Conservation (phyloP, 345 rosid genomes). For the Citrus hindsii region DNA sequence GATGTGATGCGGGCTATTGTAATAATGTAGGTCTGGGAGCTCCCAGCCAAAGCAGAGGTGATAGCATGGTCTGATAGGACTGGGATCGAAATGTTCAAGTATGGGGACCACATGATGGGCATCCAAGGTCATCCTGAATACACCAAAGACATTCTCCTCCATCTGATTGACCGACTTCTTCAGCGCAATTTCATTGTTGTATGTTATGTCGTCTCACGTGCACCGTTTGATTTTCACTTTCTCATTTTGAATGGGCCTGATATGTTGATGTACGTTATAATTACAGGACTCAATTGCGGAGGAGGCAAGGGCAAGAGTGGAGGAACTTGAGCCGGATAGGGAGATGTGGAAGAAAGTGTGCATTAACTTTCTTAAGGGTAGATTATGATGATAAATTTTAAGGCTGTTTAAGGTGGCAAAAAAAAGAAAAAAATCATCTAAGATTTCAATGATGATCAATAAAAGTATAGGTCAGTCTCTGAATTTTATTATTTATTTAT, state of each 20-base stretch:
- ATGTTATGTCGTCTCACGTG: background rate
- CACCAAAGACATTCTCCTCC: conserved; percentile 52
- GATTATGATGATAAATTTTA: conserved; percentile 7
- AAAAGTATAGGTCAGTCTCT: too few species aligned
- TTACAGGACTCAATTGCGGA: conserved; percentile 43
- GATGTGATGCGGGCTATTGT: background rate
- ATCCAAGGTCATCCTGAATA: conserved; percentile 83
- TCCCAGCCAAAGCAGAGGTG: conserved; percentile 50
- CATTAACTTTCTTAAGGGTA: conserved; percentile 56
- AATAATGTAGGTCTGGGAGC: conserved; percentile 37
- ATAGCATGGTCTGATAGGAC: conserved; percentile 53
- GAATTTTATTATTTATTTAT: too few species aligned
- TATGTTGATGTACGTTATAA: background rate
- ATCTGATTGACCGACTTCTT: conserved; percentile 46
- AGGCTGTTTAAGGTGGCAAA: too few species aligned
- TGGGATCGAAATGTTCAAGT: conserved; percentile 53
- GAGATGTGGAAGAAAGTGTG: conserved; percentile 57
- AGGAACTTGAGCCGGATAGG: conserved; percentile 39
- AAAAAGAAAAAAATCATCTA: too few species aligned
- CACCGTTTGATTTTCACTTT: background rate
- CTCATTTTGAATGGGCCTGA: background rate
- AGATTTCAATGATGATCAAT: too few species aligned
- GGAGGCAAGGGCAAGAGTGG: conserved; percentile 39
- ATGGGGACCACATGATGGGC: conserved; percentile 68
- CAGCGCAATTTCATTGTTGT: conserved; percentile 35